Evolutionary conservation across 352 stramenopile genomes (phyloP).

Genomic region (Peronospora tabacina): DNA sequence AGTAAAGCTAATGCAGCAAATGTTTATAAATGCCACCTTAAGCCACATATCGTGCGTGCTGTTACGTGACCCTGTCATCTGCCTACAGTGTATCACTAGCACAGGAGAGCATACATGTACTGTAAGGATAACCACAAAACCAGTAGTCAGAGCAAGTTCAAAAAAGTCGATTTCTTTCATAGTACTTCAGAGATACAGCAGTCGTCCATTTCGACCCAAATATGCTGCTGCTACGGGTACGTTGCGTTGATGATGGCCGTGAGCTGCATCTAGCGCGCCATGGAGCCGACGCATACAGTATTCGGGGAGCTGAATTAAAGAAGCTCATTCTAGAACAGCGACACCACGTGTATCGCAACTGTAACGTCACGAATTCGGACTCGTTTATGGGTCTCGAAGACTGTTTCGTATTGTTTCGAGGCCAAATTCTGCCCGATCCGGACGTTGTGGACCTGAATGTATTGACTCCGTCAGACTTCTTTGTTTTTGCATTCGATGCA

Average conservation of each 20-base stretch:
- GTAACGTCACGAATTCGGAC: slow-evolving; percentile 1
- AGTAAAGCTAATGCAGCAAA: too few species aligned
- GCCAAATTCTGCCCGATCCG: slow-evolving; percentile 47
- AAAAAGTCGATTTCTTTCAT: too few species aligned
- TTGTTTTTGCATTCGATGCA: slow-evolving; percentile 49
- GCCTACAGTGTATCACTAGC: too few species aligned
- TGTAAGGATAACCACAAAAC: too few species aligned
- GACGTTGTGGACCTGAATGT: slow-evolving; percentile 56
- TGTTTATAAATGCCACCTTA: too few species aligned
- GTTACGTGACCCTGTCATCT: too few species aligned
- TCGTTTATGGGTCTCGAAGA: slow-evolving; percentile 12
- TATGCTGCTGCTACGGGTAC: slow-evolving; percentile 39
- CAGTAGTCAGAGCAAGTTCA: too few species aligned
- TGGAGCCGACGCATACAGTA: slow-evolving; percentile 27
- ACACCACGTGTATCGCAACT: slow-evolving; percentile 5
- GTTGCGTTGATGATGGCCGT: slow-evolving; percentile 42
- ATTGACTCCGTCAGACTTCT: slow-evolving; percentile 43
- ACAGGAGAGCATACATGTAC: too few species aligned
- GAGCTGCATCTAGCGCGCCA: slow-evolving; percentile 48
- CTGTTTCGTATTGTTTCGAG: slow-evolving; percentile 45
- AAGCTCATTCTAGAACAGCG: slow-evolving; percentile 33
- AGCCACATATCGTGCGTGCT: too few species aligned
- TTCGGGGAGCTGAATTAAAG: slow-evolving; percentile 50
- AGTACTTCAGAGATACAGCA: too few species aligned
- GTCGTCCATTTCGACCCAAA: neutral